Evolutionary conservation across 2,329 filamentous ascomycete species (phyloP), one percentile per base, ranked within the genome.

Genomic region (Curvularia sp.): DNA sequence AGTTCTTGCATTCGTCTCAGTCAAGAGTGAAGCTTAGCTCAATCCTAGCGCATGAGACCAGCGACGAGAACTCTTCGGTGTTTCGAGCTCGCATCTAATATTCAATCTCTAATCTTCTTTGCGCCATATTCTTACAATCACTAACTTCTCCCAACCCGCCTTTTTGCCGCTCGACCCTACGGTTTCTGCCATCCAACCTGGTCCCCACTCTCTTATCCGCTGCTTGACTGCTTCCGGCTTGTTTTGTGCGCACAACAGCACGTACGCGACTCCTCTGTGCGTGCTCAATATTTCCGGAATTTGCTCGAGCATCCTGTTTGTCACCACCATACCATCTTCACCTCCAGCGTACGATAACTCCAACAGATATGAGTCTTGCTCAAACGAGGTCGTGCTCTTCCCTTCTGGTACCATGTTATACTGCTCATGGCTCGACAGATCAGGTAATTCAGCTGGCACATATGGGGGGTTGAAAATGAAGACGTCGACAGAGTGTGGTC

Each of bases 381-480:
- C 91, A 66, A 92, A 97, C 9, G 71, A 66, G 1, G 72, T 73
- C n/a, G 67, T 64, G 10, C 61, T 58, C 38, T 70, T 54, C 31
- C 68, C 68, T 7, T 62, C 33, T 5, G 65, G 61, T 12, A 72
- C 31, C 6, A 60, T 52, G 44, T 77, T 76, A 63, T 73, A 77
- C 18, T 53, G 57, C 18, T 66, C 60, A 55, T 79, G 77, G 47
- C 69, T 67, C 5, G 83, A 78, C 35, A 85, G 77, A 24, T 78
- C 75, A 1, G 94, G 93, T 58, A 96, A 79, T 26, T 89, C 84
- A 2, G 93, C 96, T 1, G 95, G 95, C 13, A 99, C 95, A 75
- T 99, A 99, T 0, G 95, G 95, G 53, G 95, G 95, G 74, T 99
- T 99, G 83, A 98, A 99, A 28, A 99, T 85, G 62, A 99, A 83